A percentile compares a stretch with the other conserved stretches of the same genome.
These are phyloP conservation scores for Choanephora cucurbitarum DNA, from an alignment of 371 early-diverging fungal genomes.

Conservation along the genomic window DNA sequence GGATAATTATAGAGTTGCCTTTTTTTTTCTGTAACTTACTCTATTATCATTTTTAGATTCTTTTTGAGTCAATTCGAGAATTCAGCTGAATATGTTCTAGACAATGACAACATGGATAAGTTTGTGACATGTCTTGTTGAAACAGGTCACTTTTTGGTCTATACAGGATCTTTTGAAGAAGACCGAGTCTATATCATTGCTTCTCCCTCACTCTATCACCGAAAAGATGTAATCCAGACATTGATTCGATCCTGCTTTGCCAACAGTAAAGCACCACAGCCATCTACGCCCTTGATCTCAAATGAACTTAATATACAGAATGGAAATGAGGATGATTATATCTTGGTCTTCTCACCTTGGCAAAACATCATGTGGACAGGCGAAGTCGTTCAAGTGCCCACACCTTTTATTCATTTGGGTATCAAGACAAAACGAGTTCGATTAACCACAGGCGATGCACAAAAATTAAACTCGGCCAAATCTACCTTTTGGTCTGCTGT, in stretches of 20 bases:
- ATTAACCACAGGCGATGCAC: constrained; percentile 63
- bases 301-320: constrained; percentile 1
- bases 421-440: constrained; percentile 66
- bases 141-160: constrained; percentile 70
- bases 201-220: constrained; percentile 44
- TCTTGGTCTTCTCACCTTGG: constrained; percentile 58
- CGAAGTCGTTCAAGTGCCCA: constrained; percentile 45
- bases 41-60: constrained; percentile 47
- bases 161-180: constrained; percentile 66
- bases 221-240: constrained; percentile 37
- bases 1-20: too few species aligned
- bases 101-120: constrained; percentile 48
- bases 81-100: constrained; percentile 72
- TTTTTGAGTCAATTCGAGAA: constrained; percentile 73
- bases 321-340: constrained; percentile 43
- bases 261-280: constrained; percentile 27
- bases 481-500: constrained; percentile 51
- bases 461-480: constrained; percentile 49
- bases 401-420: constrained; percentile 55
- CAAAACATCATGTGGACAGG: constrained; percentile 67
- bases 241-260: constrained; percentile 43
- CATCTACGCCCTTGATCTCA: constrained; percentile 9
- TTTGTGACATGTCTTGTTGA: constrained; percentile 63
- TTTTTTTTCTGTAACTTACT: neutral
- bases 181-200: constrained; percentile 66